Base-by-base conservation (phyloP, 345 rosid species). In the Anacardium occidentale region DNA sequence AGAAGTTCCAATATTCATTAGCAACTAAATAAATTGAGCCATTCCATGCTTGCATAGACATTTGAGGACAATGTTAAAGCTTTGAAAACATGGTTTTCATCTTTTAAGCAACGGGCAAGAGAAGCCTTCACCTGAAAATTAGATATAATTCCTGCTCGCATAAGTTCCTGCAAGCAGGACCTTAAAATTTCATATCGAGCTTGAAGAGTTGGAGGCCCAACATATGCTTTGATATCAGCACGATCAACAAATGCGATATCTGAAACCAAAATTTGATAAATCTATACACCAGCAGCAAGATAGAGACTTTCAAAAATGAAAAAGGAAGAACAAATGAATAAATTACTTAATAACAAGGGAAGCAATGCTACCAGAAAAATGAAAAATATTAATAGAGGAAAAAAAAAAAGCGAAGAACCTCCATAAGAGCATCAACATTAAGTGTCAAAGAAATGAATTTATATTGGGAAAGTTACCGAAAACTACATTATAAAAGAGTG, bases 161-260 rank as follows among this genome's bases (percentile, higher is more conserved):
- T 62, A 64, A 95, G 89, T 78, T 95, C 98, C 68, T 87, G 91
- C 80, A 91, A 74, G 78, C 97, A 92, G 63, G 98, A 91, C 69
- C 92, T 86, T 63, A 95, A 78, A 76, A 92, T 95, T 78, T 91
- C 96, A 61, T 89, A 92, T 70, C 99, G 96, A 76, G 97, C 99
- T 79, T 87, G 88, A 81, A 91, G 85, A 75, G 89, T 89, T 78
- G 99, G 98, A 73, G 99, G 98, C 70, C 98, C 98, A 69, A 95
- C 90, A 71, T 92, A 95, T 47, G 99, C 99, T 83, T 95, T 95
- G 76, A 95, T 88, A 80, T 95, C 99, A 63, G 99, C 97, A 76
- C 98, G 85, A 74, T 95, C 97, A 66, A 95, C 93, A 72, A 95
- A 95, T 42, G 99, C 99, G 76, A 95, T 79, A 87, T 95, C 99